phyloP scores from a whole-genome alignment of 2,329 filamentous ascomycete genomes.

The Aspergillus quadrilineatus region DNA sequence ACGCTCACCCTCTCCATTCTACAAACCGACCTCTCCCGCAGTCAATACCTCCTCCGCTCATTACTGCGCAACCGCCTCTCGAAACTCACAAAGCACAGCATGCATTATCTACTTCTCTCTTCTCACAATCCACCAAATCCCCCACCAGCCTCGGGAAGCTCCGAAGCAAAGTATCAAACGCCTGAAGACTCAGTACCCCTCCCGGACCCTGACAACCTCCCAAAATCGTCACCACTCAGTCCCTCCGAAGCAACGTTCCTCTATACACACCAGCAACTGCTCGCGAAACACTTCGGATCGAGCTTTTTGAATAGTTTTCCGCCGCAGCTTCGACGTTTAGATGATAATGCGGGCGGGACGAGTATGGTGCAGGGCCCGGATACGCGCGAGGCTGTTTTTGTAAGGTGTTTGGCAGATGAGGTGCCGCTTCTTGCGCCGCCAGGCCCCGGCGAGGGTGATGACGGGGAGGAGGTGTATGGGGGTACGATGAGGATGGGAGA shows the following conservation, averaged over 20 bases:
- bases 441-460: slow-evolving; percentile 26
- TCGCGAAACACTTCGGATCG: slow-evolving; percentile 79
- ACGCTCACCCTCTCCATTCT: slow-evolving; percentile 94
- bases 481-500: slow-evolving; percentile 56
- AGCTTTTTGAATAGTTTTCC: slow-evolving; percentile 87
- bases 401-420: slow-evolving; percentile 56
- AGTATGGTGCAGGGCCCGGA: slow-evolving; percentile 93
- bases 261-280: slow-evolving; percentile 76
- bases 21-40: slow-evolving; percentile 92
- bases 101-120: slow-evolving; percentile 46
- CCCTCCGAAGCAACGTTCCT: slow-evolving; percentile 77
- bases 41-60: slow-evolving; percentile 84
- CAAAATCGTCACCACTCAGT: slow-evolving; percentile 60
- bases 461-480: slow-evolving; percentile 31
- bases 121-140: slow-evolving; percentile 21
- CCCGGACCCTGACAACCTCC: slow-evolving; percentile 17
- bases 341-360: slow-evolving; percentile 84
- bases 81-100: slow-evolving; percentile 60
- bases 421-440: slow-evolving; percentile 43
- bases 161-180: slow-evolving; percentile 18
- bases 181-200: slow-evolving; percentile 36
- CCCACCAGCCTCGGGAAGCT: slow-evolving; percentile 16
- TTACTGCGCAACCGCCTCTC: slow-evolving; percentile 80
- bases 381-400: slow-evolving; percentile 78
- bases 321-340: slow-evolving; percentile 72